These are phyloP conservation scores for Hippophae rhamnoides DNA, from an alignment of 306 rosid species.

Conservation along the genomic window DNA sequence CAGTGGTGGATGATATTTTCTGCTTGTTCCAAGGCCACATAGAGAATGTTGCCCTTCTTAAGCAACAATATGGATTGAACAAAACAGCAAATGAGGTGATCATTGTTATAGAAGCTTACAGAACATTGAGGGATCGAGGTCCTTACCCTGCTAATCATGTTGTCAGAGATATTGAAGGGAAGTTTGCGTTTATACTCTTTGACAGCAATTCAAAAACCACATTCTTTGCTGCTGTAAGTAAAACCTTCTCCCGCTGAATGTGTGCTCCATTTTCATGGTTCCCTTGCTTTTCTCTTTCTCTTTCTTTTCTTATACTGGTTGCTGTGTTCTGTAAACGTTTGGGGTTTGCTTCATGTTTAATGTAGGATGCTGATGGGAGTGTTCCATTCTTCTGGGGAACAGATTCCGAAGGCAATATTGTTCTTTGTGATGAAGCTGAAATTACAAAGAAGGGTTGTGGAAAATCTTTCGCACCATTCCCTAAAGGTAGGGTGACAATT, in stretches of 20 bases:
- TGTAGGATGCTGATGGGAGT: conserved; percentile 72
- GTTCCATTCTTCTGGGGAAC: conserved; percentile 96
- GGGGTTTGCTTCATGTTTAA: conserved; percentile 1
- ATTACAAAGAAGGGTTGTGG: conserved; percentile 68
- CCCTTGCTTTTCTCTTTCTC: conserved; percentile 1
- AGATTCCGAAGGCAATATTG: conserved; percentile 82
- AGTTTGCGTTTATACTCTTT: conserved; percentile 65
- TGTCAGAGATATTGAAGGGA: conserved; percentile 91
- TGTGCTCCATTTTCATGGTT: not conserved
- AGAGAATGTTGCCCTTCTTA: conserved; percentile 70
- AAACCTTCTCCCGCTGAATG: not conserved
- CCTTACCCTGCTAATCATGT: conserved; percentile 94
- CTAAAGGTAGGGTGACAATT: conserved; percentile 48
- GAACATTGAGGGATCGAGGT: conserved; percentile 91
- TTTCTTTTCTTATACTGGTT: not conserved
- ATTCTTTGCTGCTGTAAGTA: conserved; percentile 72
- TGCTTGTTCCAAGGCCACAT: conserved; percentile 95
- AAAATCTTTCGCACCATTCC: conserved; percentile 88
- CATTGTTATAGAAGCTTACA: conserved; percentile 82
- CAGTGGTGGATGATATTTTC: conserved; percentile 96
- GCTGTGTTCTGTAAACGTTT: conserved; percentile 11
- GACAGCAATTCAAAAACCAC: conserved; percentile 58
- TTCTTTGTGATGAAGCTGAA: conserved; percentile 62
- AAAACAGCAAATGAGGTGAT: conserved; percentile 78
- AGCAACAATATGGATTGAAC: conserved; percentile 93